Conservation (phyloP, 768 basidiomycete genomes). For the Mrakia frigida region DNA sequence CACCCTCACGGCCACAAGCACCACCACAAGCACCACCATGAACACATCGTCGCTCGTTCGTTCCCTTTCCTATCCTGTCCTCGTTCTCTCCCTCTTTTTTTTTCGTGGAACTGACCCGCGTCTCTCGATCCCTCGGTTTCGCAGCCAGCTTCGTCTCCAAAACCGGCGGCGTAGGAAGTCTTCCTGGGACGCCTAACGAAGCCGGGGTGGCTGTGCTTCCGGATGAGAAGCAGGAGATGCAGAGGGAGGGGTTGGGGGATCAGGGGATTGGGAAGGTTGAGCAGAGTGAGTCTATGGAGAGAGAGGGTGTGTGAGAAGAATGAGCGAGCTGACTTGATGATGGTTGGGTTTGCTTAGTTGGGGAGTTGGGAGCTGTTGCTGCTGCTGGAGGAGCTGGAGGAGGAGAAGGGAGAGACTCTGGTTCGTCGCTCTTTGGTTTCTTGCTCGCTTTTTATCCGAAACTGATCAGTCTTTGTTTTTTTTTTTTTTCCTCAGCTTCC, state of each 20-base stretch:
- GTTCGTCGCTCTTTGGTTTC: not conserved
- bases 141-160: conserved; percentile 2
- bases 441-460: not conserved
- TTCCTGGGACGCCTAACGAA: not conserved
- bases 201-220: not conserved
- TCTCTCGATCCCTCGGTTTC: not conserved
- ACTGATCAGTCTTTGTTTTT: not conserved
- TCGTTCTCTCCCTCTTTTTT: not conserved
- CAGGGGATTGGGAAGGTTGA: not conserved
- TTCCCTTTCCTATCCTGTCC: not conserved
- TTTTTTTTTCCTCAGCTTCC: not conserved
- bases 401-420: not conserved
- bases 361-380: not conserved
- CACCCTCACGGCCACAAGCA: too few relatives aligned
- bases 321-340: not conserved
- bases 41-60: not conserved
- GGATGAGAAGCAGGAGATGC: not conserved
- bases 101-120: not conserved
- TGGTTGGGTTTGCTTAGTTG: not conserved
- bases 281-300: not conserved
- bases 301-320: not conserved
- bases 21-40: not conserved
- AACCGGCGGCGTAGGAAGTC: not conserved
- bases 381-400: not conserved
- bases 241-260: not conserved